Evolutionary conservation across 495 filamentous ascomycete genomes (phyloP), one percentile per base, ranked within the genome.

Genomic region (Xylaria bambusicola): DNA sequence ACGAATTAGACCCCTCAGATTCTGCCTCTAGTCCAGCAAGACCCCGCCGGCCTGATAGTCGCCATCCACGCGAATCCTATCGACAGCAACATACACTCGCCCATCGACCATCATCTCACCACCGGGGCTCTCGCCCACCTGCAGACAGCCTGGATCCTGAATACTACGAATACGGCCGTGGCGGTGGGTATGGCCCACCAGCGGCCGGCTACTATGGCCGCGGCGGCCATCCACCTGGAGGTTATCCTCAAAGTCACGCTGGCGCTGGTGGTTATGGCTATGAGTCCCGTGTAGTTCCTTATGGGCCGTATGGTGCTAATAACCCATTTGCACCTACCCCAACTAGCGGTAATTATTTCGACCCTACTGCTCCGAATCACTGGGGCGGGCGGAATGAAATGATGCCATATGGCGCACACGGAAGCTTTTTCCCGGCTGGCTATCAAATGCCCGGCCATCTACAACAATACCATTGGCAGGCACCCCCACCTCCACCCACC

Each of bases 1-100:
- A 86, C 66, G 90, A 93, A 64, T 74, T 94, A 64, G 86, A 88
- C 51, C 88, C 90, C 21, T 89, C 86, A 35, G 91, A 95, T 76
- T 93, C 90, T n/a, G 90, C 90, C 26, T 93, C 85, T 70, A 52
- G 79, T 67, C 62, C 81, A 76, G 15, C 78, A 82, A 50, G 77
- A 81, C 20, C 53, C 35, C 56, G 47, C 23, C 54, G 54, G 31
- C 61, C 68, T 15, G 60, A 58, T 35, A 65, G 68, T 18, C 68
- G 61, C 46, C 58, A 62, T 7, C 65, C 70, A 1, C 76, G 69
- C 24, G 72, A 72, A 17, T 58, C 62, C 35, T 73, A 66, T 57
- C 79, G 69, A 56, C 74, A 64, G 52, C 73, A n/a, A n/a, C n/a
- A 74, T 64, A 71, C 65, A 51, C 68, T 74, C 45, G 62, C 71